Percentiles rank a stretch among this genome's conserved stretches.
Conservation (phyloP, 2,329 filamentous ascomycete genomes). For the Colletotrichum lindemuthianum region DNA sequence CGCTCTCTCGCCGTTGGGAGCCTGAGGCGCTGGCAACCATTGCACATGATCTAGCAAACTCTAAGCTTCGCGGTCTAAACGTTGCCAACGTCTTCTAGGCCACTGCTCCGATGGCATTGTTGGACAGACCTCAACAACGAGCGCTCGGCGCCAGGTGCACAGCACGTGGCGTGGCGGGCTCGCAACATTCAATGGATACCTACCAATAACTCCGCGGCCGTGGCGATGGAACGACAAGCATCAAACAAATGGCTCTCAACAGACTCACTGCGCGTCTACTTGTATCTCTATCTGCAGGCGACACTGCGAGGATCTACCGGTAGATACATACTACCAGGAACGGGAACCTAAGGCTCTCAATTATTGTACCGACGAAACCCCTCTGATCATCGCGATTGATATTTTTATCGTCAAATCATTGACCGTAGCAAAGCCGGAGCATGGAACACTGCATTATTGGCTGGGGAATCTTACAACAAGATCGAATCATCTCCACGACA, state of each 20-base stretch:
- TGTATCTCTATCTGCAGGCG: too few relatives aligned
- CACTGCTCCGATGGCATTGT: constrained; percentile 18
- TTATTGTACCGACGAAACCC: neutral
- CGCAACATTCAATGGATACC: too few relatives aligned
- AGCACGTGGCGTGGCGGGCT: constrained; percentile 24
- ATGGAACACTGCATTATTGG: too few relatives aligned
- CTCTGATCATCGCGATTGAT: constrained; percentile 8
- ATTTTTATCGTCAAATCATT: constrained; percentile 14
- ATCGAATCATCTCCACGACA: neutral
- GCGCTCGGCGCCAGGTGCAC: neutral
- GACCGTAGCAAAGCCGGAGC: neutral
- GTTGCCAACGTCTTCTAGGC: constrained; percentile 22
- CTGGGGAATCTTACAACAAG: neutral
- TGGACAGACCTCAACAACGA: neutral
- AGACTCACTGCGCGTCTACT: too few relatives aligned
- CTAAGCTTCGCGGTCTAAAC: constrained; percentile 16
- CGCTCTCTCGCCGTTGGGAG: neutral
- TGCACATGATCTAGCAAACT: constrained; percentile 13
- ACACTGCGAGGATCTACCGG: neutral
- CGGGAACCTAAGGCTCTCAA: neutral
- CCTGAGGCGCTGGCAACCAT: constrained; percentile 16
- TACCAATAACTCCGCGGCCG: too few relatives aligned
- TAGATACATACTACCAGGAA: neutral
- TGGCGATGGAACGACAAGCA: too few relatives aligned
- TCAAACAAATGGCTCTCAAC: too few relatives aligned